These are phyloP conservation scores for Penicillium sp. DNA, from an alignment of 2,329 filamentous ascomycete genomes.

Conservation along the genomic window DNA sequence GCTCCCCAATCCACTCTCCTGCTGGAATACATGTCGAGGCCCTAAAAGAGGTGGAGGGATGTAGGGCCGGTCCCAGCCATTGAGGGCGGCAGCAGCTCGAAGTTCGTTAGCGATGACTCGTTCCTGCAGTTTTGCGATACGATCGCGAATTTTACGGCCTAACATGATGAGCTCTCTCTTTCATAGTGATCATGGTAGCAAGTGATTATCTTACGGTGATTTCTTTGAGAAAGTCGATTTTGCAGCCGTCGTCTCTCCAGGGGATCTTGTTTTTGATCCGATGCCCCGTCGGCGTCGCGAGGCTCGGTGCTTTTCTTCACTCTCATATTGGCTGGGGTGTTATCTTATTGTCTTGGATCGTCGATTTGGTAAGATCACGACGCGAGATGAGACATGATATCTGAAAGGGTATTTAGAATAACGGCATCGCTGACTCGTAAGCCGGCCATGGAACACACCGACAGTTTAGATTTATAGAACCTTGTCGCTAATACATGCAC, in stretches of 20 bases:
- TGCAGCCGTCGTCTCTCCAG: conserved; percentile 37
- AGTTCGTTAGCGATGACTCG: conserved; percentile 41
- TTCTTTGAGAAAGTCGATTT: conserved; percentile 40
- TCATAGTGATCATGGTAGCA: not conserved
- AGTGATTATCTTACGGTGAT: conserved; percentile 33
- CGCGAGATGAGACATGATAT: not conserved
- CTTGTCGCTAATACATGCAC: not conserved
- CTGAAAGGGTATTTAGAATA: not conserved
- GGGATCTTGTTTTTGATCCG: conserved; percentile 33
- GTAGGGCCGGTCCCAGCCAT: conserved; percentile 34
- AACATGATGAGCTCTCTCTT: not conserved
- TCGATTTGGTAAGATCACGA: not conserved
- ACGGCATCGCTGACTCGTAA: not conserved
- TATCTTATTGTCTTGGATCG: not conserved
- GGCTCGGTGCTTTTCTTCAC: conserved; percentile 12
- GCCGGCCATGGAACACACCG: not conserved
- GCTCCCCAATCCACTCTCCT: conserved; percentile 11
- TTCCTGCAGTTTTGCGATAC: conserved; percentile 41
- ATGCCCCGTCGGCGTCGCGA: conserved; percentile 13
- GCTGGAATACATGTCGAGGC: conserved; percentile 3
- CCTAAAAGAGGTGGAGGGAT: conserved; percentile 20
- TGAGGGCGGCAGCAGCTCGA: conserved; percentile 33
- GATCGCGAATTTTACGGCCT: conserved; percentile 41
- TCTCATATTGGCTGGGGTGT: conserved; percentile 14
- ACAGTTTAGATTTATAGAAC: not conserved